phyloP scores from a whole-genome alignment of 352 stramenopile species.

The Phytopythium vexans region DNA sequence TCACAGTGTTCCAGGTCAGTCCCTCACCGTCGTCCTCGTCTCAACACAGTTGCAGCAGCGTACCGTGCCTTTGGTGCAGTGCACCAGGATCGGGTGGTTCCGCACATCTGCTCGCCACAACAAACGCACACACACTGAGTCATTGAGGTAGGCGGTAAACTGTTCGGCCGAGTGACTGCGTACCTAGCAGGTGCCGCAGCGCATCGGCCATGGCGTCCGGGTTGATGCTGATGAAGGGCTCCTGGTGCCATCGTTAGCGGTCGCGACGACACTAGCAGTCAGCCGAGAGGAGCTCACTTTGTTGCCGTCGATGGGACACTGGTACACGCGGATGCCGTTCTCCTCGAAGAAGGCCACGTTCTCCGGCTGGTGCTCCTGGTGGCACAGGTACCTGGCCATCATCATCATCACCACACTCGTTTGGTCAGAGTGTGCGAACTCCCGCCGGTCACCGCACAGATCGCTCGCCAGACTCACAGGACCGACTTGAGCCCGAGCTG shows the following conservation, averaged over 20 bases:
- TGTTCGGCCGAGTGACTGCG: background rate
- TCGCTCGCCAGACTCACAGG: conserved; percentile 43
- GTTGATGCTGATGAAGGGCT: conserved; percentile 88
- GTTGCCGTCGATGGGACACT: conserved; percentile 87
- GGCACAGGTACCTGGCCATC: conserved; percentile 60
- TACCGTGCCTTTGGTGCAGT: conserved; percentile 88
- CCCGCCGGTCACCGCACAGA: too few species aligned
- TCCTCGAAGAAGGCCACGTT: conserved; percentile 83
- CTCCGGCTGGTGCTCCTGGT: conserved; percentile 80
- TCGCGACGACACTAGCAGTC: too few species aligned
- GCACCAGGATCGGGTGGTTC: conserved; percentile 86
- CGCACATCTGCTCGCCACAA: conserved; percentile 50
- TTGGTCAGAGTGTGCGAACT: too few species aligned
- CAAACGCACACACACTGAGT: conserved; percentile 2
- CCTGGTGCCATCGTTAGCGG: conserved; percentile 21
- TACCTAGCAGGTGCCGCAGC: conserved; percentile 75
- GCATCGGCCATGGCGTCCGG: conserved; percentile 76
- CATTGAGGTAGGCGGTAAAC: background rate
- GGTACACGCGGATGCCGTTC: conserved; percentile 78
- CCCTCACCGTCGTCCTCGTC: too few species aligned
- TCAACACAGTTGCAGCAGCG: conserved; percentile 16
- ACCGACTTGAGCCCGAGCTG: conserved; percentile 84
- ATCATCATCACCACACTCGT: background rate
- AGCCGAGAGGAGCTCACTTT: conserved; percentile 35
- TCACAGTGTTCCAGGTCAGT: too few species aligned